These are phyloP conservation scores for Salinomyces thailandicus DNA, from an alignment of 2,329 filamentous ascomycete species.

Conservation along the genomic window DNA sequence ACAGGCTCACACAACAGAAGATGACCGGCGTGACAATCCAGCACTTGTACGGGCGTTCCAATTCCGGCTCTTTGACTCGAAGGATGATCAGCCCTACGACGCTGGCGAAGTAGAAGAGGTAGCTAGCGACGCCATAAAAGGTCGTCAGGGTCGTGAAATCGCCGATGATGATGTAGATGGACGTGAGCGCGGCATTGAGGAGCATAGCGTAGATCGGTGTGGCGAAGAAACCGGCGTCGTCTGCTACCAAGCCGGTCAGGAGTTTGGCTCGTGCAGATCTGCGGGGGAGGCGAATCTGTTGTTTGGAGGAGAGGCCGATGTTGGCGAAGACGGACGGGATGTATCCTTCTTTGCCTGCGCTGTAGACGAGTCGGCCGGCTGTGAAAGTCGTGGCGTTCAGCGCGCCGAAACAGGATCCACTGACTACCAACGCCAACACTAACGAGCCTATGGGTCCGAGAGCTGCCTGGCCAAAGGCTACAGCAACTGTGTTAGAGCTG, in stretches of 20 bases:
- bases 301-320: slow-evolving; percentile 54
- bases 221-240: slow-evolving; percentile 74
- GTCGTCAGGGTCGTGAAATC: slow-evolving; percentile 88
- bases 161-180: slow-evolving; percentile 70
- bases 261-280: slow-evolving; percentile 41
- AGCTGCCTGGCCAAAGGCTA: slow-evolving; percentile 81
- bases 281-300: slow-evolving; percentile 25
- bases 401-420: slow-evolving; percentile 84
- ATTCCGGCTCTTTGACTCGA: slow-evolving; percentile 71
- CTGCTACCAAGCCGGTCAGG: slow-evolving; percentile 56
- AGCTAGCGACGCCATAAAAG: slow-evolving; percentile 94
- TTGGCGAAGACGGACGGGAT: slow-evolving; percentile 73
- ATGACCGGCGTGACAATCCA: slow-evolving; percentile 97
- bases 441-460: slow-evolving; percentile 77
- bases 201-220: slow-evolving; percentile 88
- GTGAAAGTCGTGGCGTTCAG: slow-evolving; percentile 94
- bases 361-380: slow-evolving; percentile 82
- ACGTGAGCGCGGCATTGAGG: slow-evolving; percentile 66
- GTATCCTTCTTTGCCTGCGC: slow-evolving; percentile 89
- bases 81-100: slow-evolving; percentile 88
- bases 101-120: slow-evolving; percentile 93
- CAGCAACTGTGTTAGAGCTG: slow-evolving; percentile 86
- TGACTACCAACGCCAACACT: slow-evolving; percentile 77
- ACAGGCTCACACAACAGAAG: slow-evolving; percentile 95
- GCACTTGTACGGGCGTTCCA: slow-evolving; percentile 85